Evolutionary conservation across 2,329 filamentous ascomycete genomes (phyloP), one percentile per base, ranked within the genome.

Genomic region (Hypomyces perniciosus): DNA sequence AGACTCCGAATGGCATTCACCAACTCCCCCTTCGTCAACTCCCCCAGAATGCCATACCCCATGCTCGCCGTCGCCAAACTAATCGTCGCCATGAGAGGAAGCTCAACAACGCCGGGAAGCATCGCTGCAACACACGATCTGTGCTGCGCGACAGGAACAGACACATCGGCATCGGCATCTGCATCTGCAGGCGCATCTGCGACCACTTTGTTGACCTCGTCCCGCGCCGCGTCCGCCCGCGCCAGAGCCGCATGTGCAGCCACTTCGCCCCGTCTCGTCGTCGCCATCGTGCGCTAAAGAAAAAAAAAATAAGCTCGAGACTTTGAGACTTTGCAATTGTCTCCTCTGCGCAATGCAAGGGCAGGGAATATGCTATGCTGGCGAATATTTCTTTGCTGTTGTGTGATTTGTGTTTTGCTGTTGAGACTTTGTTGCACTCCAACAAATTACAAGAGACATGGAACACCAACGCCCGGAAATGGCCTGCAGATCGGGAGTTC

Each of bases 11-110:
- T 86, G 52, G 92, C 77, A 28, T 72, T 71, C 1, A 83, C 82
- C 38, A 95, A 72, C 65, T 91, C 84, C 6, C 78, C 80, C 10
- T 77, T 74, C 5, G 81, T 83, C 55, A 81, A 75, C 35, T 79
- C 75, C 44, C 80, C 76, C 6, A 80, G 72, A 47, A 85, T 63
- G 43, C 81, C 80, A 66, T 87, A 86, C 6, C 88, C 76, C 13
- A 83, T 61, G 12, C 80, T 76, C 56, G 83, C 86, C 51, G 90
- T 69, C 31, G 74, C 71, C 52, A 91, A 74, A 67, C 76, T 83
- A 57, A 82, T 63, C 20, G 74, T 61, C 8, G 76, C 72, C 20
- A 77, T 69, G 4, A 82, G 67, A 7, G 77, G 78, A 57, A 83
- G 81, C 52, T 74, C 73, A n/a, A 75, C 56, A 9, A 62, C 54